Percentiles rank a stretch among this genome's conserved stretches.
These are phyloP conservation scores for Termitomyces sp. DNA, from an alignment of 768 basidiomycete genomes.

Conservation along the genomic window DNA sequence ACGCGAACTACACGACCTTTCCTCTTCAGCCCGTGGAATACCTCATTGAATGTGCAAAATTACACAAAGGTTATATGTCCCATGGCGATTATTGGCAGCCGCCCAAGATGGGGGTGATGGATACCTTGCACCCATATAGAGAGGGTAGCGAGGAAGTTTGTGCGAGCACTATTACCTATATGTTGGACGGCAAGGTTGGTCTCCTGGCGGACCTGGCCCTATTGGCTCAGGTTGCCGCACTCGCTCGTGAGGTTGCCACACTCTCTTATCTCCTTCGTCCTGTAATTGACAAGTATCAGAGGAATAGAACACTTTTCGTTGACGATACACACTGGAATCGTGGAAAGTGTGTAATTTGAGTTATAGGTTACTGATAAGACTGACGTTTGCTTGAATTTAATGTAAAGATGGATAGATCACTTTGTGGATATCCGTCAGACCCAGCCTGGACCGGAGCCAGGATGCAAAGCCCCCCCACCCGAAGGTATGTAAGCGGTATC, in stretches of 20 bases:
- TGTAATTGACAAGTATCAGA: constrained; percentile 28
- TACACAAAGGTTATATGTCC: constrained; percentile 42
- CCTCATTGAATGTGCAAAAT: constrained; percentile 49
- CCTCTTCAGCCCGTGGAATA: constrained; percentile 58
- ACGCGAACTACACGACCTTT: constrained; percentile 55
- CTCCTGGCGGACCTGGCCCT: constrained; percentile 63
- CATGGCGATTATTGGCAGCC: constrained; percentile 53
- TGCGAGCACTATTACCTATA: constrained; percentile 65
- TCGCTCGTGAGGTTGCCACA: constrained; percentile 57
- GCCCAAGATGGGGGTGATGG: constrained; percentile 26
- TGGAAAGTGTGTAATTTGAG: constrained; percentile 47
- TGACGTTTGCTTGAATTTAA: not conserved
- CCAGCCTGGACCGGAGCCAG: constrained; percentile 64
- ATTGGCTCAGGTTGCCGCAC: constrained; percentile 62
- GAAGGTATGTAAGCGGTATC: constrained; percentile 39
- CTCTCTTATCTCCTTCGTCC: not conserved
- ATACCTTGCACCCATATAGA: constrained; percentile 30
- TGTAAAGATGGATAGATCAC: constrained; percentile 55
- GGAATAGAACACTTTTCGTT: constrained; percentile 62
- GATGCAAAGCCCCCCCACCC: constrained; percentile 58
- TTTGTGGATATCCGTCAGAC: constrained; percentile 50
- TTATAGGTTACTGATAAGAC: not conserved
- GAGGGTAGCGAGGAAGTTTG: constrained; percentile 31
- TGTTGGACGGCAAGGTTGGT: constrained; percentile 65
- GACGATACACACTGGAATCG: constrained; percentile 74